Base-by-base conservation (phyloP, 2,329 filamentous ascomycete species). In the Bipolaris zeicola region DNA sequence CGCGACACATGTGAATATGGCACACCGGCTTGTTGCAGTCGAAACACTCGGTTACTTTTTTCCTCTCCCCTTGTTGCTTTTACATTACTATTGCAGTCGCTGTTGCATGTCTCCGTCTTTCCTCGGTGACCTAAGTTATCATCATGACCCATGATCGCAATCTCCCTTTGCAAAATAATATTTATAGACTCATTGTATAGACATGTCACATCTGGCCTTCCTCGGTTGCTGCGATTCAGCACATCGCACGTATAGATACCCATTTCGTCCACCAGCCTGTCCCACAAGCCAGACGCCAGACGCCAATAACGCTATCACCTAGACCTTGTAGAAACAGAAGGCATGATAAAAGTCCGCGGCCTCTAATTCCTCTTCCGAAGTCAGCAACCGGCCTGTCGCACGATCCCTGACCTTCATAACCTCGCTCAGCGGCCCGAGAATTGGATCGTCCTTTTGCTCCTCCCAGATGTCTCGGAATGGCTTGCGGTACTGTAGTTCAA, bases 261-360 rank as follows among this genome's bases (percentile, higher is more conserved):
- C 24, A 41, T 34, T 36, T 34, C 20, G 11, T 31, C 20, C 22
- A 45, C 16, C 49, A 51, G 7, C 22, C 33, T 14, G 2, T 11
- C 22, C 24, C 42, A 37, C 38, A 33, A 43, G 31, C 52, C 31
- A 26, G n/a, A 45, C 45, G 26, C 41, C 22, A 22, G 44, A 55
- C 55, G 55, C 55, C 55, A 2, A 42, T 18, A 14, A 50, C 49
- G 33, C 31, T 36, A 10, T 11, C 33, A 36, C 16, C 52, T 71
- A 95, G 43, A 96, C 91, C 81, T 97, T 96, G 78, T 97, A 96
- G 77, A 98, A 98, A 79, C 92, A 96, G 71, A 98, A 98, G 1
- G 91, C 93, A 68, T 96, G 86, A 72, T 98, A 98, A 72, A 98
- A 96, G 67, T 81, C 82, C 70, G 68, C 67, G 6, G 95, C 95